phyloP scores from a whole-genome alignment of 2,329 filamentous ascomycete species.

The Fusarium palustre region DNA sequence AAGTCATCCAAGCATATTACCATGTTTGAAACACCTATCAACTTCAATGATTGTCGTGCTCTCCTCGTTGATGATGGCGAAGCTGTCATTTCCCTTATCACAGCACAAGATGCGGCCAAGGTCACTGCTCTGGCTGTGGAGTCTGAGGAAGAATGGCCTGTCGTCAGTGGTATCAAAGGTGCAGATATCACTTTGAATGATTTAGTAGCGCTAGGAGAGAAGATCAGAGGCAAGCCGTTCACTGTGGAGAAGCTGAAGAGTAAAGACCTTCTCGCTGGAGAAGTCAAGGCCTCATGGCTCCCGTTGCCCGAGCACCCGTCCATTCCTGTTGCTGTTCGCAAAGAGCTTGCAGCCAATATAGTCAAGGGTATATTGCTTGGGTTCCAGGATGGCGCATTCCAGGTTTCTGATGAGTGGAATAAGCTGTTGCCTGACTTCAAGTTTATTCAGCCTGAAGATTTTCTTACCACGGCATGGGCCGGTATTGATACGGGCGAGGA shows the following conservation, averaged over 20 bases:
- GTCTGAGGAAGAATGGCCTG: slow-evolving; percentile 58
- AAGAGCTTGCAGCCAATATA: slow-evolving; percentile 10
- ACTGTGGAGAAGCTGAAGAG: slow-evolving; percentile 28
- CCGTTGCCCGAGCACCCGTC: slow-evolving; percentile 30
- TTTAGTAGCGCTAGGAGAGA: slow-evolving; percentile 55
- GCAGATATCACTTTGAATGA: slow-evolving; percentile 51
- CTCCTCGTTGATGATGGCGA: slow-evolving; percentile 58
- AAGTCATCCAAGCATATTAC: slow-evolving; percentile 59
- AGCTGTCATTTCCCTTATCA: slow-evolving; percentile 59
- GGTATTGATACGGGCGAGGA: slow-evolving; percentile 24
- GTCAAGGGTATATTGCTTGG: slow-evolving; percentile 20
- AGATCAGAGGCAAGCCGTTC: slow-evolving; percentile 49
- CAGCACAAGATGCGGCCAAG: slow-evolving; percentile 56
- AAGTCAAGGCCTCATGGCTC: slow-evolving; percentile 45
- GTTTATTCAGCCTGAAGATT: slow-evolving; percentile 57
- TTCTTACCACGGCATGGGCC: slow-evolving; percentile 51
- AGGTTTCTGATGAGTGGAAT: slow-evolving; percentile 59
- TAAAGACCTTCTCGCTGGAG: slow-evolving; percentile 37
- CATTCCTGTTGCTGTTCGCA: slow-evolving; percentile 32
- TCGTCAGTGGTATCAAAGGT: slow-evolving; percentile 56
- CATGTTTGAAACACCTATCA: slow-evolving; percentile 53
- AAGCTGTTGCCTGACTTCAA: slow-evolving; percentile 56
- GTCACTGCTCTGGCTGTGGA: slow-evolving; percentile 57
- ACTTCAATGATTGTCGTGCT: slow-evolving; percentile 57
- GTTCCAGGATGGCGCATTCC: slow-evolving; percentile 40